A percentile compares a stretch with the other conserved stretches of the same genome.
Conservation (phyloP, 129 eudicot species). For the Logfia minima region DNA sequence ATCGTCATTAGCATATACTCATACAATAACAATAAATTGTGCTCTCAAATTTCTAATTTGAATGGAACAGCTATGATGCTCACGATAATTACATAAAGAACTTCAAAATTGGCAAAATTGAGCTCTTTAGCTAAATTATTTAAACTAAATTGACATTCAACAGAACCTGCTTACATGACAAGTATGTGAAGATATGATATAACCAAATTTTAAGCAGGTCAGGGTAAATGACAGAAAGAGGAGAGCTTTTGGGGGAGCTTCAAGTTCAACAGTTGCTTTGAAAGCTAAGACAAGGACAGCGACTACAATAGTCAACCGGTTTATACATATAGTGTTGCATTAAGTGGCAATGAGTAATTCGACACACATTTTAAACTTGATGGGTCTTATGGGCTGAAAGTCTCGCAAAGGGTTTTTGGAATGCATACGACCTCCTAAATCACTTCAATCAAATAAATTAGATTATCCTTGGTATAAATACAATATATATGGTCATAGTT, state of each 20-base stretch:
- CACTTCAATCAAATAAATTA: too few relatives aligned
- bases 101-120: background rate
- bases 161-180: background rate
- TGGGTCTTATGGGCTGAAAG: background rate
- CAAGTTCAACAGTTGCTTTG: too few relatives aligned
- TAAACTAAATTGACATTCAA: background rate
- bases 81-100: background rate
- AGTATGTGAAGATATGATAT: background rate
- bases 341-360: too few relatives aligned
- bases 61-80: background rate
- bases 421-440: background rate
- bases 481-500: background rate
- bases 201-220: background rate
- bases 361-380: too few relatives aligned
- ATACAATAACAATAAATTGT: background rate
- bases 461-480: background rate
- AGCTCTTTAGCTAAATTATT: background rate
- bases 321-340: too few relatives aligned
- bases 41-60: background rate
- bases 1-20: background rate
- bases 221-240: background rate
- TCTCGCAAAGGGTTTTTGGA: background rate
- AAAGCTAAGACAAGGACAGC: too few relatives aligned
- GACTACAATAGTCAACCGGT: too few relatives aligned
- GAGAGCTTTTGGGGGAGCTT: background rate